Base-by-base conservation (phyloP, 2,329 filamentous ascomycete species). In the Ascosphaera acerosa region DNA sequence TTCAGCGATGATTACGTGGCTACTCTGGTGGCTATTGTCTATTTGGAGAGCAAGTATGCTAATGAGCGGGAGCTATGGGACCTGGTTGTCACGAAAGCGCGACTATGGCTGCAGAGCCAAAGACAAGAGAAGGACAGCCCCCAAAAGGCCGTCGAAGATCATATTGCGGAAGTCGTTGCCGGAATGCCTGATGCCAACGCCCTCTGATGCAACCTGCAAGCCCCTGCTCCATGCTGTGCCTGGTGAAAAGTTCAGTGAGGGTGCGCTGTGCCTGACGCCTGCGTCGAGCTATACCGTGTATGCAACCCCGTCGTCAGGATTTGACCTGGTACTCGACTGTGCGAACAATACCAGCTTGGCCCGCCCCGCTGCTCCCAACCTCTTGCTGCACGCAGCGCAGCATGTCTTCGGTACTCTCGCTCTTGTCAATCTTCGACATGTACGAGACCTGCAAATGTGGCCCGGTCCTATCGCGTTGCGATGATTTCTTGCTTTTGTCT, bases 21-120 rank as follows among this genome's bases (percentile, higher is more conserved):
- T 2, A 59, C 59, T 1, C 46, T 46, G 1, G 32, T 63, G 17
- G 61, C 58, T 2, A 33, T 70, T 5, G 51, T 46, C 2, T 64
- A 51, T 35, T 44, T 76, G 36, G 56, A 64, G 41, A 44, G 32
- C 25, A 57, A 52, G 33, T 40, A 65, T 35, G 39, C 20, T 0
- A 47, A 37, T 0, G 52, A 64, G 31, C 49, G 53, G 42, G 69
- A 67, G 2, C 55, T 57, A 4, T 76, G 70, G 70, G 68, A 70
- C 37, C 53, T 76, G 54, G 49, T 75, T 23, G 64, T 61, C 10
- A 59, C 62, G 6, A 74, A 73, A 53, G 68, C 64, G 0, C 54
- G 50, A 41, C 41, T 29, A 0, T 73, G 64, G 63, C 32, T 70
- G 29, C 14, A 17, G 15, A 6, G 4, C 38, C 41, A 18, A n/a